Percentiles rank a stretch among this genome's conserved stretches.
These are phyloP conservation scores for Malus hybrid DNA, from an alignment of 331 rosid genomes.

Conservation along the genomic window DNA sequence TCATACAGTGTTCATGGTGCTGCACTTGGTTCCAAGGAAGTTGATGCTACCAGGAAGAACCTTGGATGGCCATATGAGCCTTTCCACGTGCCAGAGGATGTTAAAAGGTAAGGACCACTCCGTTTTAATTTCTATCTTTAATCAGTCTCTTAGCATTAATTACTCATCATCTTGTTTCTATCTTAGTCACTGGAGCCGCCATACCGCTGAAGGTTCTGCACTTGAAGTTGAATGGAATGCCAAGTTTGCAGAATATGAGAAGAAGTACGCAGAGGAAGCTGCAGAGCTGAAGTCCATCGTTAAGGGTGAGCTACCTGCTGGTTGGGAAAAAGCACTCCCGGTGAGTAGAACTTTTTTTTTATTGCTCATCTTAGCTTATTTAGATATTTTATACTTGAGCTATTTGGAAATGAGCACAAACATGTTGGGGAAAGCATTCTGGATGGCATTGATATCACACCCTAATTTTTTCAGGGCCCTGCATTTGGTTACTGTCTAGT, in stretches of 20 bases:
- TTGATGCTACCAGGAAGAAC: slow-evolving; percentile 86
- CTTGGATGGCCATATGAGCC: slow-evolving; percentile 91
- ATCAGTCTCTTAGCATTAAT: background rate
- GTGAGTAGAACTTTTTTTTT: slow-evolving; percentile 38
- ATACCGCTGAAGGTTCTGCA: slow-evolving; percentile 54
- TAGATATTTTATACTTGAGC: background rate
- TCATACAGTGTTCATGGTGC: slow-evolving; percentile 95
- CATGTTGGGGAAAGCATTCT: background rate
- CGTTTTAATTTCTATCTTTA: background rate
- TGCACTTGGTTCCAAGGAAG: slow-evolving; percentile 96
- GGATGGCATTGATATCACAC: background rate
- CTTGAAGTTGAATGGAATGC: slow-evolving; percentile 86
- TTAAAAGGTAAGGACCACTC: slow-evolving; percentile 49
- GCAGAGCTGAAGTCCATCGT: slow-evolving; percentile 65
- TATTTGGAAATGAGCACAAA: background rate
- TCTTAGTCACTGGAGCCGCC: slow-evolving; percentile 90
- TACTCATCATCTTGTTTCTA: background rate
- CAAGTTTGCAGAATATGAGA: slow-evolving; percentile 80
- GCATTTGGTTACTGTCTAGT: background rate
- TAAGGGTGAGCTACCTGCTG: slow-evolving; percentile 66
- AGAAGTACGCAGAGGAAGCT: slow-evolving; percentile 79
- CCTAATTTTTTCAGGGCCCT: background rate
- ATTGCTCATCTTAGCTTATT: slow-evolving; percentile 5
- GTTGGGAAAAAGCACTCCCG: slow-evolving; percentile 93
- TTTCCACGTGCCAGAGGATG: slow-evolving; percentile 91